phyloP scores from a whole-genome alignment of 495 filamentous ascomycete genomes.

The Hypoxylon fuscum region DNA sequence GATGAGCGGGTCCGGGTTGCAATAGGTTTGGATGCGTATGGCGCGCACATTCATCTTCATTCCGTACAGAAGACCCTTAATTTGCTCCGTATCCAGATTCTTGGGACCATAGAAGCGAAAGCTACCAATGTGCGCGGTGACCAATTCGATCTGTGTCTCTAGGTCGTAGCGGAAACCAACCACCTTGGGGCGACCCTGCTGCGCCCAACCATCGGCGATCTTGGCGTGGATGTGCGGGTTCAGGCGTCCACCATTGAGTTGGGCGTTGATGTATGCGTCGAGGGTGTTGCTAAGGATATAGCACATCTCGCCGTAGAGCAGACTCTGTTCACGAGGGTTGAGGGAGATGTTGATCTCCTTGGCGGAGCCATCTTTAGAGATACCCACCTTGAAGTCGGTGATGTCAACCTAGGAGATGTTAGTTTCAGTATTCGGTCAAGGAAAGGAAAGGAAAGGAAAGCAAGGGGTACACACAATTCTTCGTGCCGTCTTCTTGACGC shows the following conservation, averaged over 20 bases:
- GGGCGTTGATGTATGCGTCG: constrained; percentile 49
- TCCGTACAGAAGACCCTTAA: constrained; percentile 49
- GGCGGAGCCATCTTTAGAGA: constrained; percentile 16
- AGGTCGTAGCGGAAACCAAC: constrained; percentile 58
- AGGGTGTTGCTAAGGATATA: constrained; percentile 47
- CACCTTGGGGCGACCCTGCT: constrained; percentile 54
- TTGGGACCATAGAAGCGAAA: constrained; percentile 56
- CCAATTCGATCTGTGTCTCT: constrained; percentile 59
- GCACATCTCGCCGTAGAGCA: constrained; percentile 58
- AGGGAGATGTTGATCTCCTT: constrained; percentile 49
- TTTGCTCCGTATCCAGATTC: constrained; percentile 30
- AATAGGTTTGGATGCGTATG: constrained; percentile 54
- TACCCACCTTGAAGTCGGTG: constrained; percentile 35
- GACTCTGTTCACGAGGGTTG: constrained; percentile 54
- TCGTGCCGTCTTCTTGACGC: constrained; percentile 53
- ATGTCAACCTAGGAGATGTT: constrained; percentile 38
- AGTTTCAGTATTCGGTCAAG: constrained; percentile 20
- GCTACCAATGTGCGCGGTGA: constrained; percentile 47
- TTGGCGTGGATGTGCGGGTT: constrained; percentile 45
- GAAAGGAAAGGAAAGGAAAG: background rate
- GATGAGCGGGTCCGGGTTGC: constrained; percentile 58
- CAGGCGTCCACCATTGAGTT: constrained; percentile 52
- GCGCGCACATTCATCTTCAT: constrained; percentile 51
- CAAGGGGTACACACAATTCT: constrained; percentile 47
- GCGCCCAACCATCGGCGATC: constrained; percentile 50